Evolutionary conservation across 495 filamentous ascomycete species (phyloP), one percentile per base, ranked within the genome.

Genomic region (Recurvomyces mirabilis): DNA sequence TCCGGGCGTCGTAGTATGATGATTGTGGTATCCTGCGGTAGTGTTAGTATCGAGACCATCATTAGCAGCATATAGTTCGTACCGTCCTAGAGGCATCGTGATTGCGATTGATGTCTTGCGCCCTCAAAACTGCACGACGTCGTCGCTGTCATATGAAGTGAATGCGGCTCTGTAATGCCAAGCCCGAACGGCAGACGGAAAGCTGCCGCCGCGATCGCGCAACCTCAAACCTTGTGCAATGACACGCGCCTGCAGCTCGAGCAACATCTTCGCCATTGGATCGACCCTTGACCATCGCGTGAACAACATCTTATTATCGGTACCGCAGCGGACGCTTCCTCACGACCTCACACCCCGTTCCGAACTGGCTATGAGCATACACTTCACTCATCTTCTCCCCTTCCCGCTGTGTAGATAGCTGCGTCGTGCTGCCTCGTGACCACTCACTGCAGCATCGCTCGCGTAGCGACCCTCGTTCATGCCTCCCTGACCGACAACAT

Each of bases 1-100:
- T 79, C 56, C 83, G 68, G 58, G 78, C 74, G 64, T 93, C 83
- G 67, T 95, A 96, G 72, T 98, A 98, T 47, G 81, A 82, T 12
- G 84, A 84, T 58, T 61, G 65, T 17, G 80, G 81, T 55, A 82
- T 67, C 53, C 82, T 88, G 54, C 36, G 18, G 3, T 14, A 19
- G 18, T 48, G 40, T 52, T 5, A 52, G 44, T 20, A 10, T 7
- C n/a, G n/a, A n/a, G n/a, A n/a, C n/a, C n/a, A n/a, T n/a, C n/a
- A n/a, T n/a, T 17, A 41, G 37, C 31, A 18, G 4, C 20, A 13
- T 4, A 18, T 7, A 23, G 9, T 13, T 13, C 34, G 20, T 38
- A 53, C 51, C 40, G 30, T 31, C 34, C 40, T 2, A 49, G 9
- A 28, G 43, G 43, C 43, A 52, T 52, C n/a, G 24, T 47, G 35